phyloP scores from a whole-genome alignment of 73 alveolate species.

The Tetrahymena thermophila region DNA sequence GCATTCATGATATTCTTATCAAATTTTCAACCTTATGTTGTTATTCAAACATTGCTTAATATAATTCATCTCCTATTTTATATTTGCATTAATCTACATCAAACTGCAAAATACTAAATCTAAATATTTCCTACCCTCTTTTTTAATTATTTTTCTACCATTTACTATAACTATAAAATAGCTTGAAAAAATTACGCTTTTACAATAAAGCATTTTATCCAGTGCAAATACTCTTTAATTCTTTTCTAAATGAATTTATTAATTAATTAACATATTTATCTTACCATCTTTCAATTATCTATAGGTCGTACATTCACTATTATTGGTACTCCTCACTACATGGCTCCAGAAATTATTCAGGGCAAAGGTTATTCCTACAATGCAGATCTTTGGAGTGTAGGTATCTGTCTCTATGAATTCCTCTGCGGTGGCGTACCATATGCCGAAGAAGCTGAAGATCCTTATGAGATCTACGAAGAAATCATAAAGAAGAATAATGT shows the following conservation, averaged over 20 bases:
- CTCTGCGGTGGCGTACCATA: slow-evolving; percentile 77
- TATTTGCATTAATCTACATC: background rate
- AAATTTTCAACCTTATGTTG: background rate
- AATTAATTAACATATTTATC: too few species aligned
- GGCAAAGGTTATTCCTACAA: slow-evolving; percentile 48
- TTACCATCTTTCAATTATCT: background rate
- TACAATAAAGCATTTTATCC: background rate
- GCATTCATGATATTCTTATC: background rate
- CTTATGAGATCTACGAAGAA: slow-evolving; percentile 54
- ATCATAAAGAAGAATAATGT: slow-evolving; percentile 14
- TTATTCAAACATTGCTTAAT: background rate
- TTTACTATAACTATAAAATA: background rate
- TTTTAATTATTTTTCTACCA: background rate
- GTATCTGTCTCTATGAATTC: slow-evolving; percentile 58
- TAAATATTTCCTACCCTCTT: background rate
- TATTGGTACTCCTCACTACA: slow-evolving; percentile 66
- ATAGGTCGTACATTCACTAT: slow-evolving; percentile 23
- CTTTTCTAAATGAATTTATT: background rate
- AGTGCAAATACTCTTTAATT: background rate
- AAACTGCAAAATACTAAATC: background rate
- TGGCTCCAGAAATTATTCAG: slow-evolving; percentile 63
- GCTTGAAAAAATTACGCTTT: background rate
- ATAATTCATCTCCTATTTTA: background rate
- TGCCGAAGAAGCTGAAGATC: slow-evolving; percentile 61
- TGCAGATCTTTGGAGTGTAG: slow-evolving; percentile 50